These are phyloP conservation scores for Bolboschoenoplectus hybrid DNA, from an alignment of 202 grass and related monocot genomes.

Conservation along the genomic window DNA sequence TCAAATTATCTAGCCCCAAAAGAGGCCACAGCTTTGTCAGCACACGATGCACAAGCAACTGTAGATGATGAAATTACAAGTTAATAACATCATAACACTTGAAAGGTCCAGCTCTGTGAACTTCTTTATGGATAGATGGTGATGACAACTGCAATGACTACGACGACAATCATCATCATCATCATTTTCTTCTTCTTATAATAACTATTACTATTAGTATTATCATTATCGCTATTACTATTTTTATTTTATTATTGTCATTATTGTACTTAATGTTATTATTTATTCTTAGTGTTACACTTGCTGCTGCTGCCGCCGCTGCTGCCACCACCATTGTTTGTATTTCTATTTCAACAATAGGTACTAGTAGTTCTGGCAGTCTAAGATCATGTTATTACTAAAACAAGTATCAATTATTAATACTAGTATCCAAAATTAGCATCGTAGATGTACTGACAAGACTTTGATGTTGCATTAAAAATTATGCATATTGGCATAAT, in stretches of 20 bases:
- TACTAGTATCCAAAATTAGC: neutral
- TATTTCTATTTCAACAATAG: constrained; percentile 1
- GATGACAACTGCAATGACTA: neutral
- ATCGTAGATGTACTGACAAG: neutral
- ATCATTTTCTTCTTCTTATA: neutral
- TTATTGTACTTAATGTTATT: neutral
- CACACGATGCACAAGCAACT: constrained; percentile 88
- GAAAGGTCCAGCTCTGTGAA: neutral
- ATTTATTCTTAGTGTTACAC: neutral
- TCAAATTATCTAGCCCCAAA: constrained; percentile 61
- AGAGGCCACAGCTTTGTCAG: constrained; percentile 70
- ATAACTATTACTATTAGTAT: neutral
- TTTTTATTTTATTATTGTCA: neutral
- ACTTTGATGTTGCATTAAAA: neutral
- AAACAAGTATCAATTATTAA: neutral
- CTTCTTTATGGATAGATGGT: neutral
- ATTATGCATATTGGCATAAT: constrained; percentile 2
- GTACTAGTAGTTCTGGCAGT: neutral
- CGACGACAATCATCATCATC: neutral
- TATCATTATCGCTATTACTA: neutral
- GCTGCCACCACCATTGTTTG: neutral
- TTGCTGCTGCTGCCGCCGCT: neutral
- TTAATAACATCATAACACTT: neutral
- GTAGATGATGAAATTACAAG: constrained; percentile 36
- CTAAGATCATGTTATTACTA: neutral